A percentile compares a stretch with the other conserved stretches of the same genome.
These are phyloP conservation scores for Elaeis oleifera DNA, from an alignment of 202 grass and related monocot genomes.

Conservation along the genomic window DNA sequence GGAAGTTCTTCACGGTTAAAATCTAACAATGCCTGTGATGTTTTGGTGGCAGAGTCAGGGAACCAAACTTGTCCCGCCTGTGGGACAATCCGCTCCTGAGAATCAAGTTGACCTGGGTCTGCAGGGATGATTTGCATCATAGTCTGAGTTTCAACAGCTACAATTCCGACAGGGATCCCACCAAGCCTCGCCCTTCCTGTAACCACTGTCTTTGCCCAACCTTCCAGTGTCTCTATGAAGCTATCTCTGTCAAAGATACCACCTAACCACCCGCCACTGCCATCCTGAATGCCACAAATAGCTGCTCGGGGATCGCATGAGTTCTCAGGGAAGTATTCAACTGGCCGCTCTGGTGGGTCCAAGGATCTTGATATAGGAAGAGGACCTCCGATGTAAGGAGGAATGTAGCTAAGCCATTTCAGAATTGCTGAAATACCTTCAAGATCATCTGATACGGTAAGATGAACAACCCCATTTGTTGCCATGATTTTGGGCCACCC, in stretches of 20 bases:
- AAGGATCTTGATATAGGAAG: conserved; percentile 75
- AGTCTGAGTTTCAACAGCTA: conserved; percentile 94
- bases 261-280: conserved; percentile 67
- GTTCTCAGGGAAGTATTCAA: conserved; percentile 79
- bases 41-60: conserved; percentile 93
- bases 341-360: conserved; percentile 78
- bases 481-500: conserved; percentile 98
- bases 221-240: conserved; percentile 91
- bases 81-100: conserved; percentile 77
- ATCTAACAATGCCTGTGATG: conserved; percentile 88
- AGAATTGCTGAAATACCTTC: conserved; percentile 92
- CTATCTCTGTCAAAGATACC: conserved; percentile 95
- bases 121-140: conserved; percentile 94
- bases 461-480: conserved; percentile 94
- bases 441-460: conserved; percentile 94
- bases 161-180: conserved; percentile 89
- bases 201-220: conserved; percentile 98
- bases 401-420: conserved; percentile 98
- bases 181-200: conserved; percentile 94
- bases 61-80: conserved; percentile 99
- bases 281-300: conserved; percentile 59
- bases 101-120: conserved; percentile 94
- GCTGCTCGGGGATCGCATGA: conserved; percentile 88
- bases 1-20: conserved; percentile 91
- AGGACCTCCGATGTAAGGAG: conserved; percentile 78